Evolutionary conservation across 805 yeast genomes (phyloP).

Genomic region (Clavispora asparagi): DNA sequence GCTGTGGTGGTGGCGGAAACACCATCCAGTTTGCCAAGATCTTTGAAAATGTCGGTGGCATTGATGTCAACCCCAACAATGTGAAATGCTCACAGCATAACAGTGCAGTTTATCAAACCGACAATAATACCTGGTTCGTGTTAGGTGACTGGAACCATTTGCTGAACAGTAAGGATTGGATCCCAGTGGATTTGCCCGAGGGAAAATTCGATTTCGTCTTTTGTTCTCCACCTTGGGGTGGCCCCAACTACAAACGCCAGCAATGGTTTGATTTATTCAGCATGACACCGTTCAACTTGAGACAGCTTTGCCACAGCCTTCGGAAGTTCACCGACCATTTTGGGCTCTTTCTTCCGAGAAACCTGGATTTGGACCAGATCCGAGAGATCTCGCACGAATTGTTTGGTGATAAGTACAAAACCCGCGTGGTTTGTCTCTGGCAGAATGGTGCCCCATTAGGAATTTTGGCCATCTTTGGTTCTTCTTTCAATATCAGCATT

Average conservation of each 20-base stretch:
- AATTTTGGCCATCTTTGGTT: conserved; percentile 12
- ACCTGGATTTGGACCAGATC: conserved; percentile 50
- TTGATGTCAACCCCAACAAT: conserved; percentile 58
- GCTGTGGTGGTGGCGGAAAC: conserved; percentile 89
- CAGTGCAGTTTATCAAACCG: conserved; percentile 56
- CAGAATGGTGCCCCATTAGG: conserved; percentile 12
- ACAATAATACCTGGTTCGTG: conserved; percentile 44
- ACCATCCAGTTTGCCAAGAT: conserved; percentile 64
- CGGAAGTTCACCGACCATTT: conserved; percentile 41
- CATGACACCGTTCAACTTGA: conserved; percentile 45
- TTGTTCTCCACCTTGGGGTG: conserved; percentile 91
- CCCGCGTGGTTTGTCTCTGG: conserved; percentile 13
- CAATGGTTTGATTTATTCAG: conserved; percentile 40
- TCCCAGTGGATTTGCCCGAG: conserved; percentile 21
- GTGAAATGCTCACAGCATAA: conserved; percentile 65
- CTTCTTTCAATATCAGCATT: conserved; percentile 1
- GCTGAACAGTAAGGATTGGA: conserved; percentile 23
- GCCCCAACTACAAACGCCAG: conserved; percentile 49
- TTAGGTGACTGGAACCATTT: conserved; percentile 47
- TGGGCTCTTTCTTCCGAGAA: conserved; percentile 60
- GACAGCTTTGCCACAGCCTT: conserved; percentile 40
- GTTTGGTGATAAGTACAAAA: conserved; percentile 7
- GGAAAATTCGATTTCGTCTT: conserved; percentile 50
- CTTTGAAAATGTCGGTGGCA: conserved; percentile 54
- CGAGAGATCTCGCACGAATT: conserved; percentile 41